Base-by-base conservation (phyloP, 345 rosid species). In the Camelina sativa region DNA sequence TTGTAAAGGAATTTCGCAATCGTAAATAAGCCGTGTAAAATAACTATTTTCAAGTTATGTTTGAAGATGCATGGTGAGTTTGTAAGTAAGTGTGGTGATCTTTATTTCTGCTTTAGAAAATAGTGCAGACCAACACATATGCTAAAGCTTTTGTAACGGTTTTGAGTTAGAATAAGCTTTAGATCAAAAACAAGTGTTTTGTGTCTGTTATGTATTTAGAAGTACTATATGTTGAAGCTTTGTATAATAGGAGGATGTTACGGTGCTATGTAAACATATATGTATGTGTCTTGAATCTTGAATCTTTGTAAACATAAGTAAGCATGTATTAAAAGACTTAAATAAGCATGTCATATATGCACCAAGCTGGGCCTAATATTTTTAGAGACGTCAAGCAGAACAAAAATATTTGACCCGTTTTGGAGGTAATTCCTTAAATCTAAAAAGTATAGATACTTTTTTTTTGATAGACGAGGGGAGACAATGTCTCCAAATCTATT, bases 91-190 rank as follows among this genome's bases (percentile, higher is more conserved):
- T 71, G 50, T 50, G 50, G n/a, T 62, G n/a, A 11, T 5, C 50
- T 64, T 71, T 46, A n/a, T 53, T 43, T 62, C 30, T 53, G 53
- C 22, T 47, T 77, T n/a, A 7, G 8, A 13, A 11, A 71, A 64
- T 47, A 13, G 62, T 50, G 67, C 76, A 59, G 73, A 66, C 64
- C 77, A 66, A 72, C 73, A 72, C 73, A 73, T 40, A 44, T 63
- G 61, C 61, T 76, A 22, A 64, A 70, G 76, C 67, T 76, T 64
- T 69, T 69, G 46, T 62, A 50, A 48, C 0, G 58, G 35, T 10
- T 76, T 53, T 76, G 59, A 20, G 62, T 67, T 60, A 51, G 20
- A 61, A 68, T 75, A 54, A 69, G 80, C 75, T 69, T 62, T 76
- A 69, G 65, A 34, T 76, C 52, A 46, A 19, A 54, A 62, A 16